These are phyloP conservation scores for Acarospora socialis DNA, from an alignment of 2,329 filamentous ascomycete genomes.

Conservation along the genomic window DNA sequence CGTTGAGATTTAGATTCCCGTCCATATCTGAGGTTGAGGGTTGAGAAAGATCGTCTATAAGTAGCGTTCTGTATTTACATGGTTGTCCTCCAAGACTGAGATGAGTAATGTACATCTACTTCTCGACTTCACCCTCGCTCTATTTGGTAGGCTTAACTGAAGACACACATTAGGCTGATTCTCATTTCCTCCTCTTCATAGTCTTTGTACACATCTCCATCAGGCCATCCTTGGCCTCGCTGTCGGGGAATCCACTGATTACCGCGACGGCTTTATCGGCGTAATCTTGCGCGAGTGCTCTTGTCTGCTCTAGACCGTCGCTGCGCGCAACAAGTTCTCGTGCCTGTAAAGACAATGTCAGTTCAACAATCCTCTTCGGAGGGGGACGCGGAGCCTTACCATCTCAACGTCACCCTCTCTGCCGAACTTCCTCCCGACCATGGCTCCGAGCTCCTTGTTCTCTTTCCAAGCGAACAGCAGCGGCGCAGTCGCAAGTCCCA, in stretches of 20 bases:
- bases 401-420: conserved; percentile 68
- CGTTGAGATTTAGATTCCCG: too few relatives aligned
- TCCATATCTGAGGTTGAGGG: too few relatives aligned
- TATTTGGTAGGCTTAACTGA: not conserved
- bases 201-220: conserved; percentile 91
- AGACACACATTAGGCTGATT: not conserved
- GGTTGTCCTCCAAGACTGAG: too few relatives aligned
- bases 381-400: conserved; percentile 39
- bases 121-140: too few relatives aligned
- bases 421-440: conserved; percentile 86
- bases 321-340: conserved; percentile 70
- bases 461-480: conserved; percentile 92
- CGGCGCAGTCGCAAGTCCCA: conserved; percentile 86
- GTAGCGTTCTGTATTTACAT: too few relatives aligned
- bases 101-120: too few relatives aligned
- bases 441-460: conserved; percentile 64
- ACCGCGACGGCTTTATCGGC: conserved; percentile 73
- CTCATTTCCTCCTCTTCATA: conserved; percentile 70
- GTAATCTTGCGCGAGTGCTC: conserved; percentile 80
- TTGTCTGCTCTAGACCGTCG: conserved; percentile 82
- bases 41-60: too few relatives aligned
- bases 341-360: conserved; percentile 43
- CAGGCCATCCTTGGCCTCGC: conserved; percentile 82
- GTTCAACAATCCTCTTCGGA: conserved; percentile 1
- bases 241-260: conserved; percentile 76